phyloP scores from a whole-genome alignment of 768 basidiomycete species.

The Hygrocybe punicea region DNA sequence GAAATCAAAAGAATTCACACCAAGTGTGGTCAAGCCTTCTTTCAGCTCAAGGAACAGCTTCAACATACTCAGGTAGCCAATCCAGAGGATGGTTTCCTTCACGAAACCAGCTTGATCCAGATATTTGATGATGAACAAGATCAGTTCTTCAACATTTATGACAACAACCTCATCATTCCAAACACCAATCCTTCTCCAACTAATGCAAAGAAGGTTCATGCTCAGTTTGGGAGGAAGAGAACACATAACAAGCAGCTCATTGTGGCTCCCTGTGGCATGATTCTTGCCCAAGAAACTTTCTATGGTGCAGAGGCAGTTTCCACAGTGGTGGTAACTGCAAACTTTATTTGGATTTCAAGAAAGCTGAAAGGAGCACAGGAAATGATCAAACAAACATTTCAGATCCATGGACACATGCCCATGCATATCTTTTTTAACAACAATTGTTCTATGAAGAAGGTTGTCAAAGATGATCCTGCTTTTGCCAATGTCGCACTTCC shows the following conservation, averaged over 20 bases:
- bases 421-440: slow-evolving; percentile 31
- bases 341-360: not conserved
- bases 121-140: not conserved
- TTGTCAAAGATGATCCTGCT: slow-evolving; percentile 12
- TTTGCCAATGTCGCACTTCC: slow-evolving; percentile 17
- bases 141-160: not conserved
- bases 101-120: not conserved
- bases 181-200: not conserved
- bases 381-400: slow-evolving; percentile 18
- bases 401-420: slow-evolving; percentile 13
- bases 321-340: too few relatives aligned
- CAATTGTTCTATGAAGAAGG: slow-evolving; percentile 22
- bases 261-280: slow-evolving; percentile 31
- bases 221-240: slow-evolving; percentile 20
- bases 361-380: slow-evolving; percentile 9
- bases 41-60: slow-evolving; percentile 11
- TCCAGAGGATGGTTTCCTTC: slow-evolving; percentile 7
- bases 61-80: slow-evolving; percentile 6
- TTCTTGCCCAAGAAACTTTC: slow-evolving; percentile 23
- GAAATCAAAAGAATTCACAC: slow-evolving; percentile 9
- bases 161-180: not conserved
- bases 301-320: slow-evolving; percentile 21
- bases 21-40: slow-evolving; percentile 6
- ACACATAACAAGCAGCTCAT: slow-evolving; percentile 33
- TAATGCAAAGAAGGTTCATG: slow-evolving; percentile 13